These are phyloP conservation scores for Quercus tomentella DNA, from an alignment of 331 rosid genomes.

Conservation along the genomic window DNA sequence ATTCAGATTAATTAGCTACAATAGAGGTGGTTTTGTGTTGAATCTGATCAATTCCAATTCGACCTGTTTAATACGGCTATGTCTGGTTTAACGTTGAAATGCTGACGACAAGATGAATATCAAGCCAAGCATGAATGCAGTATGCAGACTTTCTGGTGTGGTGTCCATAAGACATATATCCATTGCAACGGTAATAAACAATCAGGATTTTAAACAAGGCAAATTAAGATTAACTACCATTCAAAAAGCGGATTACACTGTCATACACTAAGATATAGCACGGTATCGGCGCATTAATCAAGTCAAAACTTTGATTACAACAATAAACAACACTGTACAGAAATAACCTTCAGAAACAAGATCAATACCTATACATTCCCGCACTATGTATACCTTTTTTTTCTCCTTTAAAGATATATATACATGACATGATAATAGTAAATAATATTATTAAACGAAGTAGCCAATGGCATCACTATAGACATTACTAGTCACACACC, in stretches of 20 bases:
- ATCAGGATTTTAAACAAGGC: neutral
- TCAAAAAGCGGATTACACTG: neutral
- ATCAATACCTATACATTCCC: constrained; percentile 26
- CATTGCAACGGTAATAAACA: neutral
- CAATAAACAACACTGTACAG: constrained; percentile 11
- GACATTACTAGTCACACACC: neutral
- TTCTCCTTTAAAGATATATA: constrained; percentile 7
- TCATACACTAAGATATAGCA: neutral
- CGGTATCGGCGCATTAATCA: neutral
- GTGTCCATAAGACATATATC: neutral
- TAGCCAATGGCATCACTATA: neutral
- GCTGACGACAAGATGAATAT: neutral
- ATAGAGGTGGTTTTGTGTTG: neutral
- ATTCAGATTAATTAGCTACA: no score
- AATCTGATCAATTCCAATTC: neutral
- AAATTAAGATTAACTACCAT: neutral
- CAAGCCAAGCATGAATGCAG: neutral
- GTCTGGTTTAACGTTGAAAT: neutral
- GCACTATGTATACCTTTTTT: constrained; percentile 6
- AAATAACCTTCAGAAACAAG: constrained; percentile 12
- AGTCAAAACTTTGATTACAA: constrained; percentile 1
- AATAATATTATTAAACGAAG: neutral
- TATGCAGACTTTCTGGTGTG: neutral
- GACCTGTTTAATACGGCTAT: neutral
- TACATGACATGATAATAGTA: constrained; percentile 15